A percentile compares a stretch with the other conserved stretches of the same genome.
These are phyloP conservation scores for Aphanomyces invadans DNA, from an alignment of 352 stramenopile species.

Conservation along the genomic window DNA sequence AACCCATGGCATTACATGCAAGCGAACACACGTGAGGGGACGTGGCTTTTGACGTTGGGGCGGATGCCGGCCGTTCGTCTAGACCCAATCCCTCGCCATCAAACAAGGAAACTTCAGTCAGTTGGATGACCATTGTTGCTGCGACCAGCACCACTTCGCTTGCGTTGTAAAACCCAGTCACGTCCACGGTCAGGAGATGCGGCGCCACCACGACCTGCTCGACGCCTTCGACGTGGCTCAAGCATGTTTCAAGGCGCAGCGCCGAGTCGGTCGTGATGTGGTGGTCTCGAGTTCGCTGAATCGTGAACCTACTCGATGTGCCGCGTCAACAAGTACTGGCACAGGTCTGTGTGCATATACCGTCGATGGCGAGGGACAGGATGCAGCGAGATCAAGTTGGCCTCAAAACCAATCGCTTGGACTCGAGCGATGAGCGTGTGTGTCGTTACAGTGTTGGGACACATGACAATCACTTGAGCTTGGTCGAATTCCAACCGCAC, in stretches of 20 bases:
- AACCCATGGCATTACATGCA: slow-evolving; percentile 57
- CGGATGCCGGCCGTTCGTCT: too few relatives aligned
- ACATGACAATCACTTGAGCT: slow-evolving; percentile 39
- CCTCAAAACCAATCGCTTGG: slow-evolving; percentile 55
- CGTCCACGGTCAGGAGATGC: slow-evolving; percentile 43
- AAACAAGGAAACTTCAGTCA: not conserved
- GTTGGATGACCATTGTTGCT: not conserved
- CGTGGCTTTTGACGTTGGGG: slow-evolving; percentile 24
- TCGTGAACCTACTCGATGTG: not conserved
- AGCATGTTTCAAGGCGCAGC: slow-evolving; percentile 23
- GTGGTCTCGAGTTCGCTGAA: not conserved
- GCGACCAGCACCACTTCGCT: slow-evolving; percentile 17
- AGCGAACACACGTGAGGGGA: slow-evolving; percentile 54
- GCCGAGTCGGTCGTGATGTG: slow-evolving; percentile 1
- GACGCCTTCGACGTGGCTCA: slow-evolving; percentile 50
- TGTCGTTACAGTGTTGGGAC: slow-evolving; percentile 30
- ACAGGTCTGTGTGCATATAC: not conserved
- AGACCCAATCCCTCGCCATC: too few relatives aligned
- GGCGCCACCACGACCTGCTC: slow-evolving; percentile 51
- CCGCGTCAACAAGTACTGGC: not conserved
- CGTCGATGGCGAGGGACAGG: not conserved
- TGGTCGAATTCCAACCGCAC: slow-evolving; percentile 51
- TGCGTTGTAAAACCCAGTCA: slow-evolving; percentile 41
- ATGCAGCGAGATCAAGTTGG: slow-evolving; percentile 31
- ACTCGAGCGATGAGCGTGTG: slow-evolving; percentile 38